Evolutionary conservation across 208 protist species (phyloP), one percentile per base, ranked within the genome.

Genomic region (Blechomonas ayalai): DNA sequence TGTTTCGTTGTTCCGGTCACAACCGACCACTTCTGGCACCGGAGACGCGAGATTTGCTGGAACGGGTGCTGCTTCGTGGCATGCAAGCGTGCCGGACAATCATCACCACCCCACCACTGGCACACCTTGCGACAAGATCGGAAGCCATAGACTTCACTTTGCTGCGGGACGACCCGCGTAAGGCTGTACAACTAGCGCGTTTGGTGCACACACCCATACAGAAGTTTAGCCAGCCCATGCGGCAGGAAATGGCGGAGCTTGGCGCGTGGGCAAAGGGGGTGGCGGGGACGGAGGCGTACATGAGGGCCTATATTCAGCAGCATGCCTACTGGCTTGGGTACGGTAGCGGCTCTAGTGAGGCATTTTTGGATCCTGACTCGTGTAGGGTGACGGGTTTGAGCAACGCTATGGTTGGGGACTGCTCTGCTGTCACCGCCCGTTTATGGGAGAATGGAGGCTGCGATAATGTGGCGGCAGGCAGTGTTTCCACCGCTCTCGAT

Each of bases 271-370:
- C 70, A 1, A 39, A 29, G 41, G 10, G 37, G 20, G 20, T 59
- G 4, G 41, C 49, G 15, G 36, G 28, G 19, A 65, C 52, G 22
- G 44, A 70, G 26, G 25, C 22, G 29, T 93, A 93, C 59, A 69
- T 90, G 66, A 52, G 67, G 24, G 38, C 50, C 13, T 93, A 93
- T 48, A 55, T 85, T 18, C 38, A 65, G 3, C 59, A 67, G 19
- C 79, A 93, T 52, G 63, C 84, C 3, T 69, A 72, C 53, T 93
- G 84, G 81, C 64, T 93, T 5, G 84, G 84, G 4, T 90, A 79
- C 49, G 77, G 54, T 9, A 83, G 72, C 41, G 84, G 80, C 33
- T 74, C 68, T 9, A 73, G 61, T 32, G 71, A 65, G 22, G 13
- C 46, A 2, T 76, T 76, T 51, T 45, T 90, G 13, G 20, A 8